Evolutionary conservation across 768 basidiomycete genomes (phyloP).

Genomic region (Russula foetens): DNA sequence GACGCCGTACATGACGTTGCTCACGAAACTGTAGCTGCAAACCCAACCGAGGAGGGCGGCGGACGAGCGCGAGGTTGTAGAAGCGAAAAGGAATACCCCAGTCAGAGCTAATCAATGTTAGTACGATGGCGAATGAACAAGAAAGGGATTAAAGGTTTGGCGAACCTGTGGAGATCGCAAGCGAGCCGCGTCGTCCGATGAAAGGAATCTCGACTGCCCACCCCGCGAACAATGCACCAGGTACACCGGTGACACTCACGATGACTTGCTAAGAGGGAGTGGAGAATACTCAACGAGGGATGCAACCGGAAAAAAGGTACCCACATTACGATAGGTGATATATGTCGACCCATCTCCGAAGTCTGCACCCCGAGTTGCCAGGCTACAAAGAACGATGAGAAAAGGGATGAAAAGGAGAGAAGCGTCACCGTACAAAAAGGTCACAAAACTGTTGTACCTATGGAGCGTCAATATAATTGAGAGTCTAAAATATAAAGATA

Average conservation of each 20-base stretch:
- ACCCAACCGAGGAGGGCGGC: conserved; percentile 49
- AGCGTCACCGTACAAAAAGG: conserved; percentile 38
- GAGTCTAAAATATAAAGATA: not conserved
- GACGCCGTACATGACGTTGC: conserved; percentile 49
- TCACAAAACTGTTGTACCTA: conserved; percentile 44
- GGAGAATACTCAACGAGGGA: not conserved
- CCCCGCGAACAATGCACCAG: conserved; percentile 49
- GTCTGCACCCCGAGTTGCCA: conserved; percentile 54
- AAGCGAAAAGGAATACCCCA: conserved; percentile 49
- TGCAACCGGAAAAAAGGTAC: conserved; percentile 7
- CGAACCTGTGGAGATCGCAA: conserved; percentile 39
- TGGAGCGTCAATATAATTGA: not conserved
- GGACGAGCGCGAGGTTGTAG: conserved; percentile 47
- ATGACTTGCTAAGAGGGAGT: conserved; percentile 39
- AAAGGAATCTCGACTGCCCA: conserved; percentile 42
- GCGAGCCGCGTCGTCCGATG: conserved; percentile 46
- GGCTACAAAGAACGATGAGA: conserved; percentile 30
- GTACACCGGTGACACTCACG: conserved; percentile 47
- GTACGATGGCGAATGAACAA: not conserved
- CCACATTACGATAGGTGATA: conserved; percentile 66
- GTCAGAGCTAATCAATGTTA: conserved; percentile 34
- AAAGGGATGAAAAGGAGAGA: not conserved
- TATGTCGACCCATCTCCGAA: conserved; percentile 64
- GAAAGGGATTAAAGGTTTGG: conserved; percentile 17
- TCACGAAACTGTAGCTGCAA: conserved; percentile 49